Evolutionary conservation across 202 grass and related monocot species (phyloP), one percentile per base, ranked within the genome.

Genomic region (Setaria italica): DNA sequence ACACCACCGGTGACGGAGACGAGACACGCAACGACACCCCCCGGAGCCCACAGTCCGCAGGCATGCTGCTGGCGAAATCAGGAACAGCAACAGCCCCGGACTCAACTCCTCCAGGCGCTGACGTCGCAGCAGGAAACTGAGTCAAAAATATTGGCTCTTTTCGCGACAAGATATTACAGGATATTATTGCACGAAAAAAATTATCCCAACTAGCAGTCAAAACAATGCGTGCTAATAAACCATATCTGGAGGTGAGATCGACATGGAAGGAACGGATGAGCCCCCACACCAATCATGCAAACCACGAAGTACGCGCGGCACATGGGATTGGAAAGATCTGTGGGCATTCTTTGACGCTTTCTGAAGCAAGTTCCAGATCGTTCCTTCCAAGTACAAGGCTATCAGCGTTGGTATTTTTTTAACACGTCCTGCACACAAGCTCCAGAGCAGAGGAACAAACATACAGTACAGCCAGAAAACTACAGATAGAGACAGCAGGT

Each of bases 251-350:
- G n/a, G n/a, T 10, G 39, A 3, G 50, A 29, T 46, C 37, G 14
- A 7, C 75, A 7, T 46, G 37, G 0, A 20, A 20, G 43, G 62
- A 57, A 42, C 20, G 43, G 62, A 57, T 76, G 59, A 50, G 33
- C 33, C 34, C 34, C 79, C 59, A 79, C 53, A 6, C 43, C 74
- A 82, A 55, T 68, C 87, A 9, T 79, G 62, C 51, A 53, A 53
- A 33, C 62, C 20, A 29, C 13, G 56, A 46, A 45, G 75, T 30
- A 14, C 5, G 72, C 20, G 39, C 62, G 6, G 34, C 62, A 57
- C 76, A 57, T 54, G 62, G 45, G 19, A 1, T 8, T 19, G 15
- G 2, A 16, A 0, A 29, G 15, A 75, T 55, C 11, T 19, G 32
- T 48, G 57, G 82, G 46, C 14, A 54, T 9, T 48, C 51, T 43